These are phyloP conservation scores for Starmerella lactis-condensi DNA, from an alignment of 805 yeast genomes.

Conservation along the genomic window DNA sequence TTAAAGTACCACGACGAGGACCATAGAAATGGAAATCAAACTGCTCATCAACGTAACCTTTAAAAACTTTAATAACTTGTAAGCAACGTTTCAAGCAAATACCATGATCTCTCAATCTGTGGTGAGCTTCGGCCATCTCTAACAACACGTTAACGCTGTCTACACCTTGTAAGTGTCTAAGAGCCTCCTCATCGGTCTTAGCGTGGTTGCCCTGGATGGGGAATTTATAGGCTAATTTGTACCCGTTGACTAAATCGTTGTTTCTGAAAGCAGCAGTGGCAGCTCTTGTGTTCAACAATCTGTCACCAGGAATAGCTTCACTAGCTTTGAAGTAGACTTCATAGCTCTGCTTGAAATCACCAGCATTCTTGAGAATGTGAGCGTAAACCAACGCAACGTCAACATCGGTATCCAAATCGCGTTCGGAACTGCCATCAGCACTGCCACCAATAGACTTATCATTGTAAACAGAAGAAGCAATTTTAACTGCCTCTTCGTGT, in stretches of 20 bases:
- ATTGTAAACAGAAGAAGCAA: too few relatives aligned
- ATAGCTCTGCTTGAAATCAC: constrained; percentile 45
- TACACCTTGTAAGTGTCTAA: constrained; percentile 69
- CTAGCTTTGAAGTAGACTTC: constrained; percentile 53
- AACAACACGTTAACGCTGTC: constrained; percentile 80
- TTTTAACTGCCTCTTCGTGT: constrained; percentile 34
- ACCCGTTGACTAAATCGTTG: constrained; percentile 52
- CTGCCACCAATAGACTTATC: constrained; percentile 36
- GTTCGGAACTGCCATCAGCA: constrained; percentile 7
- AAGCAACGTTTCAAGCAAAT: constrained; percentile 62
- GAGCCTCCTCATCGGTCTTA: constrained; percentile 52
- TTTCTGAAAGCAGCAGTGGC: constrained; percentile 71
- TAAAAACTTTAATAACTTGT: constrained; percentile 47
- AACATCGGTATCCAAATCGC: constrained; percentile 27
- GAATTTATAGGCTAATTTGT: constrained; percentile 55
- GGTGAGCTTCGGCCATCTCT: constrained; percentile 71
- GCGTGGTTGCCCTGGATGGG: constrained; percentile 27
- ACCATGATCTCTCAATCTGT: constrained; percentile 44
- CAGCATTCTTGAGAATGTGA: constrained; percentile 53
- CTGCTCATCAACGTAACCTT: constrained; percentile 64
- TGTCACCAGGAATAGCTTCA: constrained; percentile 63
- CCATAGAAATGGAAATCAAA: constrained; percentile 88
- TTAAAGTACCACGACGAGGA: constrained; percentile 74
- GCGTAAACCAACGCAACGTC: constrained; percentile 71
- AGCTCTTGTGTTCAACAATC: constrained; percentile 77